Base-by-base conservation (phyloP, 495 filamentous ascomycete species). In the Trichoderma reesei region DNA sequence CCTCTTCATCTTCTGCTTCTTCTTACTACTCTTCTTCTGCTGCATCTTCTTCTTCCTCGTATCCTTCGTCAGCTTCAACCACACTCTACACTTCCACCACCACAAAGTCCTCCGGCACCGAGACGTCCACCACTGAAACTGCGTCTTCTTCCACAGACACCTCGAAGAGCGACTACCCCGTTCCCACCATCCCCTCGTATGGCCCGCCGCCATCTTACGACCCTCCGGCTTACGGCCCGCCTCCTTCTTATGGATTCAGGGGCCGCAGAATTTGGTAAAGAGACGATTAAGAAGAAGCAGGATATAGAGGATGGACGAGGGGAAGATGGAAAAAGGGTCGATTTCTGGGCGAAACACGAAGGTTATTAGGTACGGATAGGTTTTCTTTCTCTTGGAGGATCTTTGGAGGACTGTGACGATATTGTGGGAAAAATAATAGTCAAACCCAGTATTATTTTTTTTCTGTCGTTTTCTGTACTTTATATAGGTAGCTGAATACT, bases 181-280 rank as follows among this genome's bases (percentile, higher is more conserved):
- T 20, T 34, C 18, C 41, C 16, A 62, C 38, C 38, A 20, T 42
- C 64, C 59, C 33, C 13, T 41, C 64, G 31, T 63, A 46, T 63
- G 41, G 36, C 39, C 60, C 33, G 16, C 41, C 51, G 5, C 60
- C 60, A 33, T 37, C 72, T 0, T 65, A 66, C 41, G 36, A 1
- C 26, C 26, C 26, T 26, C 59, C 33, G 13, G 31, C 64, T 16
- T 63, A 46, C 51, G 41, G 36, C 39, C 60, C 20, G 16, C 41
- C 51, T 3, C 60, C 60, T n/a, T 37, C 72, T 0, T 65, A 66
- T 37, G 36, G 36, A 18, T 46, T 54, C 26, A 71, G 71, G 5
- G 73, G 73, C 65, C 70, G 73, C 13, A 67, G 70, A 66, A 69
- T 67, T 14, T 74, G 72, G 64, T 71, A 72, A 39, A 59, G 62